Evolutionary conservation across 1,284 basidiomycete genomes (phyloP).

Genomic region (Crocinoboletus sp.): DNA sequence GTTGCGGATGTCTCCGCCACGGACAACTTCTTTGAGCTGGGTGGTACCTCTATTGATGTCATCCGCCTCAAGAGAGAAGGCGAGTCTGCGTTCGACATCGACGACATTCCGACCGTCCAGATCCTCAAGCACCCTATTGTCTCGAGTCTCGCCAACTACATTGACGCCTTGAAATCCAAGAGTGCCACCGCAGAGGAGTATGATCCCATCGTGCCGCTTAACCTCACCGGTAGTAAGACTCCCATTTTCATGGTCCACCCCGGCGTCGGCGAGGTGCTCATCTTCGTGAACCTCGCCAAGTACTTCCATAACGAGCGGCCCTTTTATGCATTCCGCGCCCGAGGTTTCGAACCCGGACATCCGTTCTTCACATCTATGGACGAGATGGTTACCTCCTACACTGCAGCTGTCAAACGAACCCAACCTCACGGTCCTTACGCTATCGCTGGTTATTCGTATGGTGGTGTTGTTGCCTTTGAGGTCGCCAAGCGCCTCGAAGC

Average conservation of each 20-base stretch:
- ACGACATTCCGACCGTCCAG: constrained; percentile 36
- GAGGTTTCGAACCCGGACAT: constrained; percentile 38
- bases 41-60: constrained; percentile 27
- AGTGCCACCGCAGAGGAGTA: constrained; percentile 18
- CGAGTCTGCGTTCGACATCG: constrained; percentile 31
- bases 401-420: constrained; percentile 30
- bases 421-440: constrained; percentile 40
- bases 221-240: constrained; percentile 35
- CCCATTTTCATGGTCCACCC: constrained; percentile 42
- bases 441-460: constrained; percentile 44
- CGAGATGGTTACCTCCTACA: constrained; percentile 40
- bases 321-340: constrained; percentile 38
- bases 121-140: constrained; percentile 36
- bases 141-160: constrained; percentile 27
- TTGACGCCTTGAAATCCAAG: constrained; percentile 16
- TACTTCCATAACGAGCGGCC: constrained; percentile 35
- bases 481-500: constrained; percentile 36
- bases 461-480: constrained; percentile 43
- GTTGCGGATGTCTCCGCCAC: constrained; percentile 19
- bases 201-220: constrained; percentile 34
- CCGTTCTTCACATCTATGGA: constrained; percentile 33
- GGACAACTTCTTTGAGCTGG: constrained; percentile 29
- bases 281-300: constrained; percentile 39
- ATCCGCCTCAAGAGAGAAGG: constrained; percentile 31
- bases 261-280: constrained; percentile 39